A percentile compares a stretch with the other conserved stretches of the same genome.
Conservation (phyloP, 257 asterid species). For the Echium plantagineum region DNA sequence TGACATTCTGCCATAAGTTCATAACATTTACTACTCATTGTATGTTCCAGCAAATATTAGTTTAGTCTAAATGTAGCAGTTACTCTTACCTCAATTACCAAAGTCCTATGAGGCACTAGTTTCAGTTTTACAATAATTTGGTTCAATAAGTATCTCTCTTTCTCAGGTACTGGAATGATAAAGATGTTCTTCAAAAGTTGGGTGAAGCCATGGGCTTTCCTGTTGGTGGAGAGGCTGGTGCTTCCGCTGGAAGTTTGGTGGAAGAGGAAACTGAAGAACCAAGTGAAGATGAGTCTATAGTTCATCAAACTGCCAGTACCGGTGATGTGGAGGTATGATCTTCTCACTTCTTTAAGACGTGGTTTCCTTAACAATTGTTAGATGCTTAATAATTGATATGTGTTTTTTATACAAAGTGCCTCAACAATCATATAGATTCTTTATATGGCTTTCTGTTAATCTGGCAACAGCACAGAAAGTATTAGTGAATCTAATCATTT, state of each 20-base stretch:
- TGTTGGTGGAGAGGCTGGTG: constrained; percentile 45
- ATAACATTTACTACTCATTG: too few relatives aligned
- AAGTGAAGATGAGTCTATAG: constrained; percentile 74
- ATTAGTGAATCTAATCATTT: not conserved
- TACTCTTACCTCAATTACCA: too few relatives aligned
- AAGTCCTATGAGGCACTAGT: not conserved
- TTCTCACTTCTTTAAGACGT: not conserved
- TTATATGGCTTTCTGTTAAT: not conserved
- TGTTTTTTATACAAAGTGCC: too few relatives aligned
- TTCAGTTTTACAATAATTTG: not conserved
- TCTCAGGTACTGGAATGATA: constrained; percentile 83
- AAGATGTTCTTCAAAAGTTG: constrained; percentile 70
- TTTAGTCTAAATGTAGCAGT: not conserved
- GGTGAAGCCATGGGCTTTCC: constrained; percentile 95
- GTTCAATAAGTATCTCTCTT: constrained; percentile 3
- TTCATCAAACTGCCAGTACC: constrained; percentile 75
- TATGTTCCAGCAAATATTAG: too few relatives aligned
- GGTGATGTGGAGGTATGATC: constrained; percentile 71
- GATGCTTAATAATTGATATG: too few relatives aligned
- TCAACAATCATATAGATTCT: too few relatives aligned
- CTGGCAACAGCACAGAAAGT: not conserved
- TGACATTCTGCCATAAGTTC: too few relatives aligned
- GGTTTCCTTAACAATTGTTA: too few relatives aligned
- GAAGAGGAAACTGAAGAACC: constrained; percentile 66
- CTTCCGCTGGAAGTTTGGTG: constrained; percentile 52